A percentile compares a stretch with the other conserved stretches of the same genome.
Conservation (phyloP, 2,329 filamentous ascomycete genomes). For the Cadophora sp. region DNA sequence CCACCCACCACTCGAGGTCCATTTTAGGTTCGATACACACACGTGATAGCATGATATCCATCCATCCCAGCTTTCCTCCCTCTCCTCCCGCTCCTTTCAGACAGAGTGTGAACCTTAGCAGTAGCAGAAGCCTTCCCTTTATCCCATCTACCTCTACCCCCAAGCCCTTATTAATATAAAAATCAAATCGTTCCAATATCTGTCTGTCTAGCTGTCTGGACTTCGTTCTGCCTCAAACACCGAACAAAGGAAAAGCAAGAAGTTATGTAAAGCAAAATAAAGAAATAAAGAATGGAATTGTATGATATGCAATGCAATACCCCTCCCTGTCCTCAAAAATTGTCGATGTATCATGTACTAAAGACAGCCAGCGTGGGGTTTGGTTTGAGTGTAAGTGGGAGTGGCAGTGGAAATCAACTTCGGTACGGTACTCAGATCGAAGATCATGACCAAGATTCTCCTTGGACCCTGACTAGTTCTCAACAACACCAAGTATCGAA, state of each 20-base stretch:
- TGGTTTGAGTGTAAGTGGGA: background rate
- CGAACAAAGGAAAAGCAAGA: background rate
- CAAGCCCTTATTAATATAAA: conserved; percentile 19
- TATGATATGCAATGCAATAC: background rate
- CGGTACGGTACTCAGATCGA: conserved; percentile 9
- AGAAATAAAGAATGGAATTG: background rate
- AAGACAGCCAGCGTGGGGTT: background rate
- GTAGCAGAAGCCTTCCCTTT: conserved; percentile 17
- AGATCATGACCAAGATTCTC: conserved; percentile 17
- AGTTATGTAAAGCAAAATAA: background rate
- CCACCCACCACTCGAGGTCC: conserved; percentile 14
- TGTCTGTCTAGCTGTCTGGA: background rate
- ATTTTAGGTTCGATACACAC: conserved; percentile 10
- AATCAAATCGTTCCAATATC: conserved; percentile 15
- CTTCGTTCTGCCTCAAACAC: conserved; percentile 13
- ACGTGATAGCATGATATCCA: background rate
- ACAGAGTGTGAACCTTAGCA: conserved; percentile 17
- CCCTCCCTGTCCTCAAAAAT: background rate
- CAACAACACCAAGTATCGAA: background rate
- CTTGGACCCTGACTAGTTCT: background rate
- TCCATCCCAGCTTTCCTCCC: background rate
- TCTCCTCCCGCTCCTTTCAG: conserved; percentile 25
- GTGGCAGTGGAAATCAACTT: background rate
- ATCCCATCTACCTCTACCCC: conserved; percentile 17
- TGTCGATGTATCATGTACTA: conserved; percentile 7